These are phyloP conservation scores for Gossypium bickii DNA, from an alignment of 345 rosid species.

Conservation along the genomic window DNA sequence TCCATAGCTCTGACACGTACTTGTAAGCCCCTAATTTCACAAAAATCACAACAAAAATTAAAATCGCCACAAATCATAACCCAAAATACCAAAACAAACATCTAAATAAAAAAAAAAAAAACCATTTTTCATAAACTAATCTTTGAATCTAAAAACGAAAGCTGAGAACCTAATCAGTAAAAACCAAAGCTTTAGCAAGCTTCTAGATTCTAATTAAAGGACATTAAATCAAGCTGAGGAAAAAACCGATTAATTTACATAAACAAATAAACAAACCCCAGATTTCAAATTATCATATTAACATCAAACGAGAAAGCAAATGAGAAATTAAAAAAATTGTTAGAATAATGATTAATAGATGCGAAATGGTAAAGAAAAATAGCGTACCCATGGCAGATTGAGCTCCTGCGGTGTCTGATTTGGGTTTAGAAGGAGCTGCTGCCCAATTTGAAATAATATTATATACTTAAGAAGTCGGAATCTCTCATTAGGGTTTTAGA, in stretches of 20 bases:
- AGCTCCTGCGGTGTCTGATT: conserved; percentile 21
- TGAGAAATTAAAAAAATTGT: background rate
- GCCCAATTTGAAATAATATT: background rate
- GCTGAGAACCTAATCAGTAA: background rate
- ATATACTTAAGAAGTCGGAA: background rate
- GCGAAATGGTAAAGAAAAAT: background rate
- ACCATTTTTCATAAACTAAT: background rate
- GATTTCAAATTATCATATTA: background rate
- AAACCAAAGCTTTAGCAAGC: background rate
- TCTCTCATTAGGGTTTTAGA: conserved; percentile 26
- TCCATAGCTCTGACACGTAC: conserved; percentile 98
- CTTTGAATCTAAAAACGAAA: background rate
- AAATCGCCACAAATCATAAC: background rate
- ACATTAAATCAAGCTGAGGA: background rate
- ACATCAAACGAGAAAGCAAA: background rate
- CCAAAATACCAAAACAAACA: background rate
- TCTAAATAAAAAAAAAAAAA: background rate
- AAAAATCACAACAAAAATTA: background rate
- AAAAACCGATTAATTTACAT: background rate
- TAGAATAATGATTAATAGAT: background rate
- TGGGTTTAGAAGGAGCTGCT: conserved; percentile 17
- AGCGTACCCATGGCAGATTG: conserved; percentile 36
- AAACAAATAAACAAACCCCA: background rate
- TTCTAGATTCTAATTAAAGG: background rate
- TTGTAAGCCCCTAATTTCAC: conserved; percentile 69